A percentile compares a stretch with the other conserved stretches of the same genome.
phyloP scores from a whole-genome alignment of 768 basidiomycete genomes.

The Vishniacozyma victoriae region DNA sequence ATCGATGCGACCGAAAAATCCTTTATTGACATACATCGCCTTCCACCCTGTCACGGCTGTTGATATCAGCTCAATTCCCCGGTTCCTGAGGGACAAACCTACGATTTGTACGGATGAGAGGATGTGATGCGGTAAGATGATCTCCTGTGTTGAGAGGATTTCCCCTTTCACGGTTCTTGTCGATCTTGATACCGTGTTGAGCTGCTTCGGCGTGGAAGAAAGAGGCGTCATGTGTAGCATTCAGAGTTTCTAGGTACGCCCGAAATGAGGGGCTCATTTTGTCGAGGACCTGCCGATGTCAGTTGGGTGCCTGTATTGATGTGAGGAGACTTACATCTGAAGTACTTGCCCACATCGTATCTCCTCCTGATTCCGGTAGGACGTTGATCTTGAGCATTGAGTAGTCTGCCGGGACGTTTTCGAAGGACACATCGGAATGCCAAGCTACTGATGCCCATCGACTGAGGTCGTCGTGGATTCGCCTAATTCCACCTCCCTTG shows the following conservation, averaged over 20 bases:
- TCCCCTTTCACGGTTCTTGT: conserved; percentile 34
- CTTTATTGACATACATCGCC: conserved; percentile 31
- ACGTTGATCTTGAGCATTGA: conserved; percentile 45
- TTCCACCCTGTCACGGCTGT: conserved; percentile 48
- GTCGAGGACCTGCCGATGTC: conserved; percentile 28
- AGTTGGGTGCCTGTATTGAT: not conserved
- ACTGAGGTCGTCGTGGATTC: conserved; percentile 31
- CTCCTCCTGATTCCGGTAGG: conserved; percentile 41
- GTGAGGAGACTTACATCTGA: conserved; percentile 20
- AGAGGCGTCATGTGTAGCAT: conserved; percentile 44
- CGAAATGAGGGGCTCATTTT: conserved; percentile 37
- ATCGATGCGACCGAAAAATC: conserved; percentile 28
- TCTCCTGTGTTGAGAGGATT: conserved; percentile 45
- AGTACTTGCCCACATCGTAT: conserved; percentile 42
- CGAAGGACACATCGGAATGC: conserved; percentile 43
- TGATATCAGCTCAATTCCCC: not conserved
- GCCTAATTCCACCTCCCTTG: conserved; percentile 22
- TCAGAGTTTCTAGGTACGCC: conserved; percentile 41
- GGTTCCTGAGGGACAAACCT: conserved; percentile 8
- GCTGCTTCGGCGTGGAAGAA: conserved; percentile 45
- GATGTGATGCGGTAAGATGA: conserved; percentile 41
- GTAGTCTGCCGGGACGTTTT: conserved; percentile 37
- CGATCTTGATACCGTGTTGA: conserved; percentile 35
- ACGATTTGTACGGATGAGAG: conserved; percentile 46
- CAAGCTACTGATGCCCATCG: conserved; percentile 27